Base-by-base conservation (phyloP, 257 asterid genomes). In the Salvia splendens region DNA sequence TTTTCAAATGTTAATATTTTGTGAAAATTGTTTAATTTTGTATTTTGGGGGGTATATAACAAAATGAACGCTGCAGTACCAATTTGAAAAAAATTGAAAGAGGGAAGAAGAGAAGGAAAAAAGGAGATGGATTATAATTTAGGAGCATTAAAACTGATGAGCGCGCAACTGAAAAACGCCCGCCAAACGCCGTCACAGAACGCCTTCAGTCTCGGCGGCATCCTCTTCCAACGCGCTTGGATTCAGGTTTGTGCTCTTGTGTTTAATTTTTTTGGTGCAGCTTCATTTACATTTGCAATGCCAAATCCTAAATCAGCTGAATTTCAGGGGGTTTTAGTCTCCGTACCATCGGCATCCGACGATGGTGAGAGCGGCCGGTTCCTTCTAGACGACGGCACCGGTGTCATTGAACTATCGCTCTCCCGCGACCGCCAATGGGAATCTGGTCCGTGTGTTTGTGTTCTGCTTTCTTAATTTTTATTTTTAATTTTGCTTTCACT, bases 161-260 rank as follows among this genome's bases (percentile, higher is more conserved):
- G 95, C 76, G 72, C 61, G 35, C 97, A 93, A 8, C 86, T 93
- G 36, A 67, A 72, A 67, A 68, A 47, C 73, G 95, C 89, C 64
- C 60, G 69, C 68, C 71, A 68, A 73, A 65, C 85, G 41, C 41
- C 81, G 62, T 71, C 86, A 49, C 82, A 74, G 61, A 50, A 74
- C 16, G 73, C 92, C 67, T 86, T 61, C 83, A 73, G 82, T 67
- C 86, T 93, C 60, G 86, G 89, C 61, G 84, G 88, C 69, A 81
- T 93, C 77, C 96, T 87, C 71, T 93, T 90, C 84, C 99, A 93
- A 73, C 97, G 99, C 73, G 94, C 86, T 38, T 93, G 97, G 97
- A 51, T 93, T 45, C 99, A 93, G 94, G 98, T 70, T 43, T 15
- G 14, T 16, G 50, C 32, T 15, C 6, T 15, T 4, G 30, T 0